Conservation (phyloP, 2,329 filamentous ascomycete species). For the Aspergillus versicolor region DNA sequence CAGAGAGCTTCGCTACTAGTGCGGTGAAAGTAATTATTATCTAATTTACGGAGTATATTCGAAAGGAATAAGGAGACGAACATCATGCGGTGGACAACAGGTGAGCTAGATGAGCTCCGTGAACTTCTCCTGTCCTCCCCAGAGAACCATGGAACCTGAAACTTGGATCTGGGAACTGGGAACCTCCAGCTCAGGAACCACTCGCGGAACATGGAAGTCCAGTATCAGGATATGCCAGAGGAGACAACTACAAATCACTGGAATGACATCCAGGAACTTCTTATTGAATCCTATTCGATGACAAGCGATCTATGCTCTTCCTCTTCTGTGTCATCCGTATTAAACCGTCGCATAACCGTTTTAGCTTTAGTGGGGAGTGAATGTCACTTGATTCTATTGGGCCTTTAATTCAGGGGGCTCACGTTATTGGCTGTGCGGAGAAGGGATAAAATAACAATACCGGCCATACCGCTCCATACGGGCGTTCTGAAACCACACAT, state of each 20-base stretch:
- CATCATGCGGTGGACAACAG: neutral
- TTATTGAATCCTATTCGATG: neutral
- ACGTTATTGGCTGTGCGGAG: neutral
- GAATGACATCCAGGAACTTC: neutral
- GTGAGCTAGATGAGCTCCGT: neutral
- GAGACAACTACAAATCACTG: too few relatives aligned
- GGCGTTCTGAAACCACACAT: neutral
- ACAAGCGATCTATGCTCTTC: neutral
- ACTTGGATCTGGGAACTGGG: neutral
- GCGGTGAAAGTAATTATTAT: neutral
- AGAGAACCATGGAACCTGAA: neutral
- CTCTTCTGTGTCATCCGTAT: neutral
- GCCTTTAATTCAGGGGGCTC: neutral
- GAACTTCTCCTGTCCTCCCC: neutral
- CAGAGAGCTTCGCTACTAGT: neutral
- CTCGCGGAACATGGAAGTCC: too few relatives aligned
- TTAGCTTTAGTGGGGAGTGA: conserved; percentile 1
- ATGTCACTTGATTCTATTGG: neutral
- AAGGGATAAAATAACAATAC: neutral
- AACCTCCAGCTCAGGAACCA: neutral
- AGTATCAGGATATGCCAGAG: too few relatives aligned
- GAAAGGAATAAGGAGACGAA: neutral
- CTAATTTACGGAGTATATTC: too few relatives aligned
- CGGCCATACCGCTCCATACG: neutral
- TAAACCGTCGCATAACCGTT: conserved; percentile 14